Evolutionary conservation across 495 filamentous ascomycete species (phyloP), one percentile per base, ranked within the genome.

Genomic region (Cryomyces antarcticus): DNA sequence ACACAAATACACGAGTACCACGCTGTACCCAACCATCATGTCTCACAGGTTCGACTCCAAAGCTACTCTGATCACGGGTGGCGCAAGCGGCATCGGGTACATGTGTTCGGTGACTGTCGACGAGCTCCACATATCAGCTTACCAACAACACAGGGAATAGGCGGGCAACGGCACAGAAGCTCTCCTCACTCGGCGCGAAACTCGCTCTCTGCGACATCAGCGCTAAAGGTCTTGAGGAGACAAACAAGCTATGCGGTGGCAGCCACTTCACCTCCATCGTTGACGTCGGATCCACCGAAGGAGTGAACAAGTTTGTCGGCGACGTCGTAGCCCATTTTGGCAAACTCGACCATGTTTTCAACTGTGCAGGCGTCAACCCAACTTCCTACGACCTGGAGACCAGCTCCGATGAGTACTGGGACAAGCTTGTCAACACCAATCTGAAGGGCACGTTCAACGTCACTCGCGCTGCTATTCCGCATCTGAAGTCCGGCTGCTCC

Each of bases 361-460:
- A 70, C 52, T 69, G 67, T 45, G 69, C 69, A 0, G 68, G 69
- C 10, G 52, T 71, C 11, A 67, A 69, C 43, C 62, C 67, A 6
- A 67, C 62, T 4, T 45, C 46, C 4, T 47, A 47, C 31, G 40
- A 49, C 7, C 31, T 58, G 27, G 52, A 49, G 30, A 49, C 55
- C 5, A 55, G 48, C 4, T 52, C 53, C 1, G 57, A 60, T 36
- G 57, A 48, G 29, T 56, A 58, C 48, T 60, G 47, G 33, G 50
- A 60, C 28, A 57, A 62, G 46, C 45, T 66, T 34, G 47, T 68
- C 49, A 60, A 53, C 38, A 50, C 52, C 11, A 60, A 60, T 31
- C 39, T 58, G 4, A 54, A 52, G 24, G 57, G 57, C 30, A 56
- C 53, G 34, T 58, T 49, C 43, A 57, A 56, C 41, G 46, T 56